Conservation (phyloP, 2,329 filamentous ascomycete genomes). For the Ophiostoma perfectum region DNA sequence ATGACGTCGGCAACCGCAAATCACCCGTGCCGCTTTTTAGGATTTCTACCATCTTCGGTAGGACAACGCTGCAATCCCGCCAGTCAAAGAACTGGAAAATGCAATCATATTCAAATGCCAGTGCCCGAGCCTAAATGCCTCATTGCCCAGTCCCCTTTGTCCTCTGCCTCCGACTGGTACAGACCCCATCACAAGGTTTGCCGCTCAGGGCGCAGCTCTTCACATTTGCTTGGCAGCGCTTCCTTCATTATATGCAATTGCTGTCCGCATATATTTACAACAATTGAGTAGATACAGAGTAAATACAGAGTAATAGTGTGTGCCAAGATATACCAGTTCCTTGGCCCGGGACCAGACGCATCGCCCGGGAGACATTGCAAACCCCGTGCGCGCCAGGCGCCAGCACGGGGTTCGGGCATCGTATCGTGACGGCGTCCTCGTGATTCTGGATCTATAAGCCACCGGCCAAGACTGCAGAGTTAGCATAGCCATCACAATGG, state of each 20-base stretch:
- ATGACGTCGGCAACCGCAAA: too few relatives aligned
- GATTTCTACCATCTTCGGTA: too few relatives aligned
- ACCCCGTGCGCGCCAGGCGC: neutral
- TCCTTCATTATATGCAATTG: neutral
- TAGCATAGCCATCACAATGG: neutral
- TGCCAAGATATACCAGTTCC: neutral
- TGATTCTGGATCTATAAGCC: neutral
- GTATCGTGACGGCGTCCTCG: neutral
- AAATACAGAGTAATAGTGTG: neutral
- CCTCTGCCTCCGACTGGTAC: too few relatives aligned
- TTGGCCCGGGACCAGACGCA: neutral
- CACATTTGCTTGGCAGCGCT: neutral
- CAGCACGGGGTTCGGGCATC: too few relatives aligned
- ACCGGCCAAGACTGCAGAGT: neutral
- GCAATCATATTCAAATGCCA: neutral
- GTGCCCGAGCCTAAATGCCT: too few relatives aligned
- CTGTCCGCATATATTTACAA: conserved; percentile 1
- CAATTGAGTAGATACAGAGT: too few relatives aligned
- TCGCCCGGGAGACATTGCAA: neutral
- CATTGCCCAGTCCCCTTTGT: too few relatives aligned
- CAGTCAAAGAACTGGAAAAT: too few relatives aligned
- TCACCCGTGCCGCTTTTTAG: too few relatives aligned
- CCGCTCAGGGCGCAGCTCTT: neutral
- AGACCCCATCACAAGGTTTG: too few relatives aligned
- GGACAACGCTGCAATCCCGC: too few relatives aligned